Percentiles rank a stretch among this genome's conserved stretches.
Conservation (phyloP, 495 filamentous ascomycete genomes). For the Penicillium atrosanguineum region DNA sequence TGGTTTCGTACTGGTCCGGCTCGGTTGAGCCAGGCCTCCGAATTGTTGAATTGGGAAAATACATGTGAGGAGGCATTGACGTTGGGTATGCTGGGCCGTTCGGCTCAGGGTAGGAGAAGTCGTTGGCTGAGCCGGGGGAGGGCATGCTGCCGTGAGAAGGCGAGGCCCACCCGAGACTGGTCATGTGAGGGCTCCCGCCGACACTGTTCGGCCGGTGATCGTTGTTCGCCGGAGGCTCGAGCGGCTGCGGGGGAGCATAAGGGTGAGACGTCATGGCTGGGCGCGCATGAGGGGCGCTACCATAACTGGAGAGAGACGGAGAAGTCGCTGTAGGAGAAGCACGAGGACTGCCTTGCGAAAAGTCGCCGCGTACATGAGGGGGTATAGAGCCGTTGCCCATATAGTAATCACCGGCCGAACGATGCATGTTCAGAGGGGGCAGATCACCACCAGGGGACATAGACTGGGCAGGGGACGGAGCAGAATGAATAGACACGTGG, state of each 20-base stretch:
- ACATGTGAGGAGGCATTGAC: slow-evolving; percentile 64
- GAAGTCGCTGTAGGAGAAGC: slow-evolving; percentile 63
- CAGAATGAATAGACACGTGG: slow-evolving; percentile 76
- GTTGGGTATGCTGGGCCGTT: slow-evolving; percentile 52
- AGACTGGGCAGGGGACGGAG: slow-evolving; percentile 83
- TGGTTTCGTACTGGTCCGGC: slow-evolving; percentile 65
- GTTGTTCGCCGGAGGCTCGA: slow-evolving; percentile 82
- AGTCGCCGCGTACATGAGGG: slow-evolving; percentile 76
- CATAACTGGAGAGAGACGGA: slow-evolving; percentile 57
- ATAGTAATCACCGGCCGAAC: slow-evolving; percentile 65
- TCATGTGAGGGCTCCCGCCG: slow-evolving; percentile 70
- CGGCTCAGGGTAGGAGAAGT: slow-evolving; percentile 70
- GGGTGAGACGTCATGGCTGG: slow-evolving; percentile 81
- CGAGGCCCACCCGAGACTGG: slow-evolving; percentile 70
- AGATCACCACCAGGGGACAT: slow-evolving; percentile 78
- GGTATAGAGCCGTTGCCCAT: slow-evolving; percentile 68
- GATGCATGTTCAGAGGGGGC: slow-evolving; percentile 70
- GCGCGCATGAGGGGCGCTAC: slow-evolving; percentile 53
- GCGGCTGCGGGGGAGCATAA: slow-evolving; percentile 78
- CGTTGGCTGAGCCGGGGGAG: slow-evolving; percentile 63
- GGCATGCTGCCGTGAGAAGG: slow-evolving; percentile 62
- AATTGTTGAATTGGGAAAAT: slow-evolving; percentile 59
- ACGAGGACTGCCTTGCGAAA: slow-evolving; percentile 71
- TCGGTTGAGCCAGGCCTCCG: slow-evolving; percentile 69
- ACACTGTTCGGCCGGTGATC: slow-evolving; percentile 68